A percentile compares a stretch with the other conserved stretches of the same genome.
Evolutionary conservation across 177 flowering plant species (phyloP).

Genomic region (Vitis hybrid): DNA sequence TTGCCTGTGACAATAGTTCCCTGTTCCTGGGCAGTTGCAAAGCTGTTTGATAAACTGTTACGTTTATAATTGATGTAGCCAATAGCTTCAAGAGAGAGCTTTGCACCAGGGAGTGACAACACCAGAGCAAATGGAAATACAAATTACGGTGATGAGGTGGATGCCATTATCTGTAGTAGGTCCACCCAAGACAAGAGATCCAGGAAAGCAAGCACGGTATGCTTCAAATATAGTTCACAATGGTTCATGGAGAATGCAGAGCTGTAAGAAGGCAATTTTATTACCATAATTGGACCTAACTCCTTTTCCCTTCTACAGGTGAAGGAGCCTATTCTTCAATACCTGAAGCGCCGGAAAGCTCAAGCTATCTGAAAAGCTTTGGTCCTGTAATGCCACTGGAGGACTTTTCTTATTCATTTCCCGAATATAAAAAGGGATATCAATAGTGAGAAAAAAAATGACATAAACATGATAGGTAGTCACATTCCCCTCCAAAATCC

Average conservation of each 20-base stretch:
- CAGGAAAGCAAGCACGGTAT: conserved; percentile 84
- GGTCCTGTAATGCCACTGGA: not conserved
- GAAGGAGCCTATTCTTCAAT: conserved; percentile 81
- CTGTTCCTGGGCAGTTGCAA: too few relatives aligned
- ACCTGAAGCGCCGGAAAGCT: conserved; percentile 73
- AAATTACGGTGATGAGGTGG: conserved; percentile 33
- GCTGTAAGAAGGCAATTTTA: not conserved
- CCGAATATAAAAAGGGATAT: not conserved
- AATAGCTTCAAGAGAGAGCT: conserved; percentile 79
- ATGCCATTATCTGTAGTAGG: conserved; percentile 40
- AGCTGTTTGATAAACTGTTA: not conserved
- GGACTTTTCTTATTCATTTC: not conserved
- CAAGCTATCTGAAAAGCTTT: conserved; percentile 34
- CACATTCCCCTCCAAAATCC: too few relatives aligned
- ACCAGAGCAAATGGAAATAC: conserved; percentile 29
- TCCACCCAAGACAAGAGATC: conserved; percentile 62
- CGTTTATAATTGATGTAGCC: conserved; percentile 46
- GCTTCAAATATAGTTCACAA: conserved; percentile 2
- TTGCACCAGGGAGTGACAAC: conserved; percentile 39
- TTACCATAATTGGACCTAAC: not conserved
- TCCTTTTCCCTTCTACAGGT: conserved; percentile 45
- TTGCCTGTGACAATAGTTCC: not conserved
- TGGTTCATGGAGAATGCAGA: not conserved
- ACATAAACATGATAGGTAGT: too few relatives aligned
- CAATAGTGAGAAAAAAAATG: too few relatives aligned